Percentiles rank a stretch among this genome's conserved stretches.
Conservation (phyloP, 2,329 filamentous ascomycete species). For the Talaromyces sp. region DNA sequence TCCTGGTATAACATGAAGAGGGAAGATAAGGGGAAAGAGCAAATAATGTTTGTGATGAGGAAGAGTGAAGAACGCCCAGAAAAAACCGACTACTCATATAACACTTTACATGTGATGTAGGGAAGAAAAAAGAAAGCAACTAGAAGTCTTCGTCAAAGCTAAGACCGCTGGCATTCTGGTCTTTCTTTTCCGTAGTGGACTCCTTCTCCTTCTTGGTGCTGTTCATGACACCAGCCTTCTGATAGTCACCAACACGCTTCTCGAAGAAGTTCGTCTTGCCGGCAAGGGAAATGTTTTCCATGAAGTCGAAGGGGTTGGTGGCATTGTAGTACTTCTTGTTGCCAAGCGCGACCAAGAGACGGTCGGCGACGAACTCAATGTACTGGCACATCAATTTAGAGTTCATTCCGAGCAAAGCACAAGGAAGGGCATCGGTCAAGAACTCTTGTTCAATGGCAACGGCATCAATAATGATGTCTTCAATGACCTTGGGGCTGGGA, state of each 20-base stretch:
- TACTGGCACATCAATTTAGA: conserved; percentile 97
- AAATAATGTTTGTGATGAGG: not conserved
- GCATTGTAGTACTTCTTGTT: conserved; percentile 92
- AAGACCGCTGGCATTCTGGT: conserved; percentile 64
- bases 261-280: conserved; percentile 99
- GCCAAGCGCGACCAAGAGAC: conserved; percentile 85
- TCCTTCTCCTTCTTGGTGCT: conserved; percentile 71
- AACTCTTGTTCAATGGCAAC: conserved; percentile 97
- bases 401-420: conserved; percentile 96
- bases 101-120: conserved; percentile 7
- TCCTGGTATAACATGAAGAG: conserved; percentile 18
- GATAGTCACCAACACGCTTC: conserved; percentile 99
- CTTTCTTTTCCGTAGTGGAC: conserved; percentile 43
- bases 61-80: conserved; percentile 5
- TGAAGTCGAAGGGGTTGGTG: conserved; percentile 98
- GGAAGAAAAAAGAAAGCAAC: conserved; percentile 31
- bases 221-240: conserved; percentile 98
- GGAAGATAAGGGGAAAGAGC: conserved; percentile 4
- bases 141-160: conserved; percentile 96
- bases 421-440: conserved; percentile 89
- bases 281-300: conserved; percentile 98
- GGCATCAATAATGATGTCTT: conserved; percentile 89
- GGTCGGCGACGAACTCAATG: conserved; percentile 98
- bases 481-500: conserved; percentile 73
- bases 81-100: conserved; percentile 1